Evolutionary conservation across 164 flowering plant genomes (phyloP).

Genomic region (Vitis rupestris): DNA sequence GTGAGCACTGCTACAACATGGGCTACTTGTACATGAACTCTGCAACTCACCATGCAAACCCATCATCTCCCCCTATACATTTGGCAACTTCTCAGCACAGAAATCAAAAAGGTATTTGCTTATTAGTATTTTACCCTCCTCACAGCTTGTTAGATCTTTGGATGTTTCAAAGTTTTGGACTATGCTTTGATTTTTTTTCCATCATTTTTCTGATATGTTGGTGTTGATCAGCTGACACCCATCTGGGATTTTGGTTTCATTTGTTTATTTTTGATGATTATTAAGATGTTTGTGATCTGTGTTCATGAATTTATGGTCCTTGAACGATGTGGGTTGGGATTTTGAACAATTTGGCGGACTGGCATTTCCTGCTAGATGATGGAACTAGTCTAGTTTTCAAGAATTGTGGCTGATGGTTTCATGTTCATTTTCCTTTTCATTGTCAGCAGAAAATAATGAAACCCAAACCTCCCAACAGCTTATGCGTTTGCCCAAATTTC

Average conservation of each 20-base stretch:
- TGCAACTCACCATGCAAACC: conserved; percentile 1
- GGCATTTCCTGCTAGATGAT: not conserved
- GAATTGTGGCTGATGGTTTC: too few relatives aligned
- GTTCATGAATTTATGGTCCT: not conserved
- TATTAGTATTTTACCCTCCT: not conserved
- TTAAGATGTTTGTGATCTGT: not conserved
- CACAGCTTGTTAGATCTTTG: not conserved
- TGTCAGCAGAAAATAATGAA: too few relatives aligned
- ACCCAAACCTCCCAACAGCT: too few relatives aligned
- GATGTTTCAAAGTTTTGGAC: not conserved
- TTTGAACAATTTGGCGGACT: not conserved
- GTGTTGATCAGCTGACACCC: conserved; percentile 1
- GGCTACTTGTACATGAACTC: not conserved
- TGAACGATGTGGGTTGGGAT: not conserved
- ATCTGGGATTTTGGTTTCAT: not conserved
- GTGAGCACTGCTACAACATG: not conserved
- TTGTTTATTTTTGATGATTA: not conserved
- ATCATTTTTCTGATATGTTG: not conserved
- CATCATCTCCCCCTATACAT: not conserved
- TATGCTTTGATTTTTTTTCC: not conserved
- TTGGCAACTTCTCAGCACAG: not conserved
- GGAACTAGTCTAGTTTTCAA: not conserved
- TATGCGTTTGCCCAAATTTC: too few relatives aligned
- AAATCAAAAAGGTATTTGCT: too few relatives aligned
- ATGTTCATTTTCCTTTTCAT: too few relatives aligned